Evolutionary conservation across 306 rosid species (phyloP).

Genomic region (Coriaria nepalensis): DNA sequence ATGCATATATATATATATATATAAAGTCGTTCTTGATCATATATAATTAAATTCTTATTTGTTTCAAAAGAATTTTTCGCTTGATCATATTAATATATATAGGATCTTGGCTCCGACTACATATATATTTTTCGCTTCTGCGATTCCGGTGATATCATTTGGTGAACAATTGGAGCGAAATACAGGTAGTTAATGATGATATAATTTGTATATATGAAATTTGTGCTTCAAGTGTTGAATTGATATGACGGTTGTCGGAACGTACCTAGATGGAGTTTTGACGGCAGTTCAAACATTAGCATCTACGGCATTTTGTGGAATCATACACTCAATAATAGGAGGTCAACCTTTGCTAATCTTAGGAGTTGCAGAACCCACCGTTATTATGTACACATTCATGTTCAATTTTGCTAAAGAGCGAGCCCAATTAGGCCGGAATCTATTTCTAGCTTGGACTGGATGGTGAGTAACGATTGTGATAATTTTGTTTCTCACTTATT

Average conservation of each 20-base stretch:
- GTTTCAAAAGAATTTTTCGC: no score
- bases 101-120: slow-evolving; percentile 93
- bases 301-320: slow-evolving; percentile 78
- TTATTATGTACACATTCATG: slow-evolving; percentile 92
- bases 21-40: no score
- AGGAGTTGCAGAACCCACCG: slow-evolving; percentile 99
- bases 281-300: slow-evolving; percentile 92
- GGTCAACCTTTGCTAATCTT: slow-evolving; percentile 87
- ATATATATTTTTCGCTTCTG: slow-evolving; percentile 73
- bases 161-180: slow-evolving; percentile 66
- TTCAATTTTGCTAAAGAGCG: slow-evolving; percentile 80
- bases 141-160: slow-evolving; percentile 75
- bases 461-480: no score
- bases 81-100: no score
- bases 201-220: no score
- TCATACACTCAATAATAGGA: slow-evolving; percentile 77
- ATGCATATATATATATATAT: no score
- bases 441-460: slow-evolving; percentile 85
- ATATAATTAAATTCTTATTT: no score
- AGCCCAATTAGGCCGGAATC: slow-evolving; percentile 51
- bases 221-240: no score
- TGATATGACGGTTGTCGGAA: no score
- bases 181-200: no score
- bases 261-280: slow-evolving; percentile 80
- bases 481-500: no score